A percentile compares a stretch with the other conserved stretches of the same genome.
Evolutionary conservation across 2,329 filamentous ascomycete genomes (phyloP).

Genomic region (Claviceps purpurea): DNA sequence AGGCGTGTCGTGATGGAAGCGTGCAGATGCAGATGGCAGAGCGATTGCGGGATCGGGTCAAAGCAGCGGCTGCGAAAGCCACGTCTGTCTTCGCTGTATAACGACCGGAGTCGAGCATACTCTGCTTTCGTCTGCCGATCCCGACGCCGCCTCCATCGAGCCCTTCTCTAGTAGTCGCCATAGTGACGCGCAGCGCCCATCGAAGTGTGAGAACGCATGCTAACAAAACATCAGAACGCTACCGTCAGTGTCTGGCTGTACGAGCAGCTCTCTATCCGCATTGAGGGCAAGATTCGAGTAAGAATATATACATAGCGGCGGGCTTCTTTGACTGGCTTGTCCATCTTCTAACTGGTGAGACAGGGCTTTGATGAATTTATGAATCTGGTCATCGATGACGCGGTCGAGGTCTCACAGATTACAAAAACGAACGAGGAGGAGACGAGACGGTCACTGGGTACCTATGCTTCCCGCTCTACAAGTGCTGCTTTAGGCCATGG

Average conservation of each 20-base stretch:
- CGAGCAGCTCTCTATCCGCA: slow-evolving; percentile 85
- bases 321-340: neutral
- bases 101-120: no score
- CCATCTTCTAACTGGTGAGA: neutral
- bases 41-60: neutral
- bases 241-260: slow-evolving; percentile 94
- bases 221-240: slow-evolving; percentile 43
- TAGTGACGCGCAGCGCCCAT: neutral
- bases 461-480: slow-evolving; percentile 11
- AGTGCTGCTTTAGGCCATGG: neutral
- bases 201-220: slow-evolving; percentile 9
- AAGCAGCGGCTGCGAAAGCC: neutral
- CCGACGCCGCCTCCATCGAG: neutral
- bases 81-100: neutral
- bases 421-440: slow-evolving; percentile 69
- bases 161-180: no score
- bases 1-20: neutral
- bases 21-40: neutral
- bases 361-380: slow-evolving; percentile 99
- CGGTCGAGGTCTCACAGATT: slow-evolving; percentile 76
- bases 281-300: slow-evolving; percentile 93
- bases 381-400: slow-evolving; percentile 95
- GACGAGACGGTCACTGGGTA: slow-evolving; percentile 67
- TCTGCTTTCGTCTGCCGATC: neutral
- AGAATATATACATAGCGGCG: slow-evolving; percentile 15